Percentiles rank a stretch among this genome's conserved stretches.
phyloP scores from a whole-genome alignment of 306 rosid species.

The Chamaecrista fasciculata region DNA sequence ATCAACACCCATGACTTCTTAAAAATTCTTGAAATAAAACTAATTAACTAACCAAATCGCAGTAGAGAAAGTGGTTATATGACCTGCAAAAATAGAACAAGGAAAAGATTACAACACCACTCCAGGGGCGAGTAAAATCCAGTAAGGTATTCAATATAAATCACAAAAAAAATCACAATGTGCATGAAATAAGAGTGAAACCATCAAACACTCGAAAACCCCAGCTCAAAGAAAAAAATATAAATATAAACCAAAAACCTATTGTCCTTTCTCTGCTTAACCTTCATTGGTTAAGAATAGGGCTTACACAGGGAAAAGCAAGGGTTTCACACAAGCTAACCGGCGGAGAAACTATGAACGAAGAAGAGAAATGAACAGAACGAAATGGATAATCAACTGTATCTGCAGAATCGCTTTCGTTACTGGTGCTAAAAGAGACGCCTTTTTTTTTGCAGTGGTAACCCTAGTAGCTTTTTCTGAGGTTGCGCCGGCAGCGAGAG shows the following conservation, averaged over 20 bases:
- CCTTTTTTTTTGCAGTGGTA: too few relatives aligned
- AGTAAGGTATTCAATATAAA: not conserved
- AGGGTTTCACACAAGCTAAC: conserved; percentile 31
- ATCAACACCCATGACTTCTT: conserved; percentile 49
- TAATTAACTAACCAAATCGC: not conserved
- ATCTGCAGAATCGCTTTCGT: conserved; percentile 28
- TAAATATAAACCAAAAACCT: not conserved
- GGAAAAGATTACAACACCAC: not conserved
- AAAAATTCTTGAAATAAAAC: not conserved
- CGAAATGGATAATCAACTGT: conserved; percentile 39
- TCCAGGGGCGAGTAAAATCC: not conserved
- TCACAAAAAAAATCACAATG: not conserved
- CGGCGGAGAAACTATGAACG: conserved; percentile 54
- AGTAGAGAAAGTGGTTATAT: not conserved
- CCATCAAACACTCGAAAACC: not conserved
- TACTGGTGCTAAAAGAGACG: conserved; percentile 52
- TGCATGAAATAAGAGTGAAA: not conserved
- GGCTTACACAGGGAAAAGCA: not conserved
- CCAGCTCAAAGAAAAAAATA: not conserved
- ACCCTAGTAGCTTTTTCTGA: conserved; percentile 22
- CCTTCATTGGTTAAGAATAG: not conserved
- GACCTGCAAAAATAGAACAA: not conserved
- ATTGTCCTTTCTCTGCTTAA: not conserved
- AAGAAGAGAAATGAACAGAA: conserved; percentile 55
- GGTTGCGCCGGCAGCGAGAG: not conserved